Percentiles rank a stretch among this genome's conserved stretches.
Conservation (phyloP, 2,329 filamentous ascomycete species). For the Coniochaeta sp. region DNA sequence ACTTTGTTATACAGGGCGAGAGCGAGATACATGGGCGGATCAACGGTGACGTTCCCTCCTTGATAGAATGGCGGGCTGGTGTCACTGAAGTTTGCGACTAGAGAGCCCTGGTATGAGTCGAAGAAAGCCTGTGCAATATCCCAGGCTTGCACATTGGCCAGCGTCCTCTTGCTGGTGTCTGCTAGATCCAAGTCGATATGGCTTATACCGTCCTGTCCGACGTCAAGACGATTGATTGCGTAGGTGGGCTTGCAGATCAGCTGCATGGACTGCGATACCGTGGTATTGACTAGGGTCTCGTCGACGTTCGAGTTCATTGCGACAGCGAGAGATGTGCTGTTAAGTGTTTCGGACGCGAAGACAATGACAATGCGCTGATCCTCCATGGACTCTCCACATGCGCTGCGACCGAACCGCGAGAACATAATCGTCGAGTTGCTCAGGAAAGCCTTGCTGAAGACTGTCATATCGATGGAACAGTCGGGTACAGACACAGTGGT, state of each 20-base stretch:
- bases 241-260: slow-evolving; percentile 21
- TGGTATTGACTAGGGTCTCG: slow-evolving; percentile 5
- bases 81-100: slow-evolving; percentile 7
- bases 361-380: slow-evolving; percentile 18
- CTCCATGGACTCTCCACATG: slow-evolving; percentile 13
- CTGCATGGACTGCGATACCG: slow-evolving; percentile 16
- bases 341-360: slow-evolving; percentile 7
- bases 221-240: slow-evolving; percentile 13
- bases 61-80: slow-evolving; percentile 17
- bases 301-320: slow-evolving; percentile 9
- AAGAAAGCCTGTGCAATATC: slow-evolving; percentile 18
- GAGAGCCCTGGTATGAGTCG: slow-evolving; percentile 10
- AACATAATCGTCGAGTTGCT: slow-evolving; percentile 11
- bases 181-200: slow-evolving; percentile 12
- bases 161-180: slow-evolving; percentile 3
- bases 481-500: slow-evolving; percentile 17
- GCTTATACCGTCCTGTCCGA: slow-evolving; percentile 15
- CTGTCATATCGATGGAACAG: slow-evolving; percentile 12
- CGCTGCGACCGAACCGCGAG: slow-evolving; percentile 14
- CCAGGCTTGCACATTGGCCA: slow-evolving; percentile 16
- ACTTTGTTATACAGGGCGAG: slow-evolving; percentile 19
- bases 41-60: slow-evolving; percentile 17
- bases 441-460: slow-evolving; percentile 11
- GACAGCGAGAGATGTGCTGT: slow-evolving; percentile 6
- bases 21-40: slow-evolving; percentile 25